Evolutionary conservation across 768 basidiomycete species (phyloP), one percentile per base, ranked within the genome.

Genomic region (Boletus tomentosulus): DNA sequence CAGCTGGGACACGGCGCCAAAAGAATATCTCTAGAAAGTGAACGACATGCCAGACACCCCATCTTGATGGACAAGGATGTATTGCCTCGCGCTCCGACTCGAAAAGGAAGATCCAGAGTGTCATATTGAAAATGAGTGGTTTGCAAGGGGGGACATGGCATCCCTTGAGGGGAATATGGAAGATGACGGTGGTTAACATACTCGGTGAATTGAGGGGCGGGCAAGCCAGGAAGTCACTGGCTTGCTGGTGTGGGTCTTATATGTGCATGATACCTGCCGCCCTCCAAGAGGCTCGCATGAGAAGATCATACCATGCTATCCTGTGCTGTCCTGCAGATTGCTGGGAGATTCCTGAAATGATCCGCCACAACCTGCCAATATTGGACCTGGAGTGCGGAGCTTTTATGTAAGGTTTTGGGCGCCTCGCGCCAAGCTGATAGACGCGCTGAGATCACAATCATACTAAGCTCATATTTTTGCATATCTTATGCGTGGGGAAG

Each of bases 381-480:
- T 34, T 34, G 12, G 33, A 34, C 11, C 33, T 34, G 33, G 33
- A 34, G 33, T 12, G 33, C 5, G 33, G 33, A 13, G 12, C 4
- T 6, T 12, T 6, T 27, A 3, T 27, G 3, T 6, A 27, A 27
- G 6, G 27, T 27, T 27, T 27, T 3, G 2, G 27, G 27, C 27
- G 8, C 28, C 7, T 28, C 28, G 28, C 10, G 30, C 30, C 30
- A 11, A 19, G 19, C 30, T 7, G 28, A 1, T 33, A 34, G 33
- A 34, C 33, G 10, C 33, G 33, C 12, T 34, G 12, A 31, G 31
- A 35, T 16, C 15, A 35, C 1, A 35, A 35, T 15, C 6, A 15
- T 16, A 9, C 6, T 6, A 35, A 13, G 33, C 38, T 57, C 59
- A 49, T 59, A 55, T 59, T 58, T 64, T 63, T 53, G 57, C 50